A percentile compares a stretch with the other conserved stretches of the same genome.
These are phyloP conservation scores for Penicillium sp. DNA, from an alignment of 2,329 filamentous ascomycete genomes.

Conservation along the genomic window DNA sequence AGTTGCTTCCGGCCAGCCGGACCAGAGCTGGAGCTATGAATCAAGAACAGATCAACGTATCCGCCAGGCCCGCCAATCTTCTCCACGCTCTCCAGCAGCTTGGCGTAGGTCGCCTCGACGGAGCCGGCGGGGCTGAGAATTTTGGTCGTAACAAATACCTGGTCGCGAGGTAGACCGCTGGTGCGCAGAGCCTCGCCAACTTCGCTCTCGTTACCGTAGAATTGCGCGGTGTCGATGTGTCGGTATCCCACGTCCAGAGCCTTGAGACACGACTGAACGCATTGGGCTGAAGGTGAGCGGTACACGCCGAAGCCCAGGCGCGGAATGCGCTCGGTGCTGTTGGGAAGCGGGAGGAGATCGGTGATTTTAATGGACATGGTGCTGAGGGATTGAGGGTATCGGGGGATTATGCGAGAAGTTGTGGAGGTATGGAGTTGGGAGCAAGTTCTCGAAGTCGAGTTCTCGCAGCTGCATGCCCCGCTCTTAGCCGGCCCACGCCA, in stretches of 20 bases:
- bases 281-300: slow-evolving; percentile 55
- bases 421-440: background rate
- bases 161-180: slow-evolving; percentile 51
- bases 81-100: slow-evolving; percentile 60
- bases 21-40: slow-evolving; percentile 63
- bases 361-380: slow-evolving; percentile 42
- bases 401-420: background rate
- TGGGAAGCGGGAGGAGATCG: slow-evolving; percentile 51
- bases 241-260: slow-evolving; percentile 55
- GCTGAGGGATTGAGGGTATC: slow-evolving; percentile 3
- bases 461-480: slow-evolving; percentile 9
- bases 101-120: slow-evolving; percentile 59
- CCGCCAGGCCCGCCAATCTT: slow-evolving; percentile 59
- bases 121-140: slow-evolving; percentile 56
- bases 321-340: slow-evolving; percentile 57
- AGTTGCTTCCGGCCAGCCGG: slow-evolving; percentile 57
- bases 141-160: slow-evolving; percentile 71
- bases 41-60: slow-evolving; percentile 70
- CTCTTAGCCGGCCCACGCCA: slow-evolving; percentile 7
- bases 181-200: slow-evolving; percentile 63
- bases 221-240: slow-evolving; percentile 62
- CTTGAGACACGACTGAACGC: slow-evolving; percentile 57
- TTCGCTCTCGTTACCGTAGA: slow-evolving; percentile 67
- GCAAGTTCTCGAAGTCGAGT: background rate
- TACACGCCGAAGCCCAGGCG: slow-evolving; percentile 72